Evolutionary conservation across 805 yeast species (phyloP), one percentile per base, ranked within the genome.

Genomic region (Millerozyma miso): DNA sequence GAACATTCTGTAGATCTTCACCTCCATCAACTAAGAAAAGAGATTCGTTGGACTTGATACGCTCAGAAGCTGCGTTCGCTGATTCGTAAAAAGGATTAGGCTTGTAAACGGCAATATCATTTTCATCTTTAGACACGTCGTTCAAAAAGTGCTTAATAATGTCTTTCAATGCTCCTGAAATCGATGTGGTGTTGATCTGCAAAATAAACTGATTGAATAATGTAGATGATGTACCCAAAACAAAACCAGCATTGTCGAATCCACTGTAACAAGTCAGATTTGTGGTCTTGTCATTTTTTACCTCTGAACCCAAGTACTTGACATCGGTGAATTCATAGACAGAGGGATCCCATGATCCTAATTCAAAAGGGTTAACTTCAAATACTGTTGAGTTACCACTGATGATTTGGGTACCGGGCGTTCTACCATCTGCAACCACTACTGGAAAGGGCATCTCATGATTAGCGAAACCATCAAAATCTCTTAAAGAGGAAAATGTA

Each of bases 331-430:
- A 88, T 2, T 83, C 66, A 42, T 74, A 69, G 42, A 86, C 63
- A 1, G 83, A 69, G 12, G 88, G 85, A 57, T 89, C 97, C 95
- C 95, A 88, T 3, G 95, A 81, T 12, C 97, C 97, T 55, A 88
- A 44, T 50, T 69, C 74, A 48, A 40, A 68, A 4, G 74, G 69
- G 39, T 55, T 64, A 42, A 65, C 42, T 54, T 69, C 74, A 42
- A 68, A 55, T 12, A 69, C 60, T 1, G 73, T 65, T 18, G 73
- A 66, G 50, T 67, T 65, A 1, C 56, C 60, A 48, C 60, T 56
- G 32, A 62, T 53, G 41, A 63, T 49, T 10, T 39, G 42, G 1
- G 61, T 47, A 18, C 61, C 63, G 2, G 71, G 73, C 8, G 65
- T 59, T 51, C 69, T 60, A n/a, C 68, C 69, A 45, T 63, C 60